Evolutionary conservation across 768 basidiomycete species (phyloP).

Genomic region (Artomyces pyxidatus): DNA sequence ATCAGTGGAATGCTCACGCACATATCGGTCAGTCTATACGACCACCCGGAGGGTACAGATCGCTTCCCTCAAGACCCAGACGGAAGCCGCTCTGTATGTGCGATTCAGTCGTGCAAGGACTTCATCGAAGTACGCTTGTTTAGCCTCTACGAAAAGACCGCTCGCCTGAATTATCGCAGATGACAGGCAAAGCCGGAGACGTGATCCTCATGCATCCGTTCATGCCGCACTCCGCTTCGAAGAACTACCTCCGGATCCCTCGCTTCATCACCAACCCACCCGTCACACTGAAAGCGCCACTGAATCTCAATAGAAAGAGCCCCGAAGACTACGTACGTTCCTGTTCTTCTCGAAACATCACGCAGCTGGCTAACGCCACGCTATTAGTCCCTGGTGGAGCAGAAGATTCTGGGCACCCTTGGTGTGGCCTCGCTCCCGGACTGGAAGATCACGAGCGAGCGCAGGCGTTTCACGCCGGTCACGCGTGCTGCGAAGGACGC

Average conservation of each 20-base stretch:
- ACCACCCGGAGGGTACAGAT: constrained; percentile 17
- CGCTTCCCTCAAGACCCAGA: constrained; percentile 15
- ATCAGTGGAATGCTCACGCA: neutral
- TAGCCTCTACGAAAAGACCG: neutral
- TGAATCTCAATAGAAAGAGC: constrained; percentile 25
- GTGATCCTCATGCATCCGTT: constrained; percentile 30
- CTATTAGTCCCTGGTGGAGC: constrained; percentile 25
- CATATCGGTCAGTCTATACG: constrained; percentile 10
- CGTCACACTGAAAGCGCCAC: constrained; percentile 25
- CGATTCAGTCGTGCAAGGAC: constrained; percentile 13
- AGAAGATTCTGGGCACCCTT: constrained; percentile 26
- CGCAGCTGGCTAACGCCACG: neutral
- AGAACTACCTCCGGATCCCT: constrained; percentile 26
- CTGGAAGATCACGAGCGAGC: constrained; percentile 18
- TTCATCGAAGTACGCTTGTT: constrained; percentile 20
- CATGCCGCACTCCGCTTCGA: constrained; percentile 31
- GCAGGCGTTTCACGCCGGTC: constrained; percentile 18
- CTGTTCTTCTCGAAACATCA: too few relatives aligned
- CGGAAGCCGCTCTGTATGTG: constrained; percentile 17
- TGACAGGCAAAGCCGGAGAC: constrained; percentile 30
- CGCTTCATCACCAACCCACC: constrained; percentile 33
- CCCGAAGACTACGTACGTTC: constrained; percentile 20
- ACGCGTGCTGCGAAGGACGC: constrained; percentile 21
- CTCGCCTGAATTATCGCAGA: constrained; percentile 1
- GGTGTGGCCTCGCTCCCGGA: constrained; percentile 19